A percentile compares a stretch with the other conserved stretches of the same genome.
phyloP scores from a whole-genome alignment of 768 basidiomycete genomes.

The Lactarius quietus region DNA sequence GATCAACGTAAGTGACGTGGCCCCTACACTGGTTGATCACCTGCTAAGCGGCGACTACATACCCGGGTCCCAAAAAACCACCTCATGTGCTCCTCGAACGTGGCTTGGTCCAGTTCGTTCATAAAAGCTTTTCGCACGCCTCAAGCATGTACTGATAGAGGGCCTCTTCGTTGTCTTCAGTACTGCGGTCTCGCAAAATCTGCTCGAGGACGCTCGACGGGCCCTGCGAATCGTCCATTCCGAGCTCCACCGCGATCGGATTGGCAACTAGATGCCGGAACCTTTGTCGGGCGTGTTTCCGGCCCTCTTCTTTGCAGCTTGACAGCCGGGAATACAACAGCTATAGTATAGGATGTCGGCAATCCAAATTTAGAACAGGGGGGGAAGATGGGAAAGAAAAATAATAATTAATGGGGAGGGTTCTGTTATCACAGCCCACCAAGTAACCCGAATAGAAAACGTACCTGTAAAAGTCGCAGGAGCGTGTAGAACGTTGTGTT shows the following conservation, averaged over 20 bases:
- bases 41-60: conserved; percentile 26
- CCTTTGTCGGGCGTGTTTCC: conserved; percentile 61
- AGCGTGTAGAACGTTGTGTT: conserved; percentile 93
- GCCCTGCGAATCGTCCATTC: conserved; percentile 81
- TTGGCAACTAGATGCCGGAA: conserved; percentile 69
- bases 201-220: conserved; percentile 63
- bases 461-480: conserved; percentile 81
- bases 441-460: conserved; percentile 31
- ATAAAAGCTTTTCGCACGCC: conserved; percentile 90
- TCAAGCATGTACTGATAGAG: conserved; percentile 88
- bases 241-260: conserved; percentile 77
- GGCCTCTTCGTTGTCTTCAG: conserved; percentile 52
- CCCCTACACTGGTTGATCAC: background rate
- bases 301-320: conserved; percentile 80
- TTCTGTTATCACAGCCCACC: background rate
- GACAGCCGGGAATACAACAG: conserved; percentile 84
- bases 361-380: conserved; percentile 6
- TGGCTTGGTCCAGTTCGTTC: conserved; percentile 84
- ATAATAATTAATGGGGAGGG: background rate
- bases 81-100: conserved; percentile 93
- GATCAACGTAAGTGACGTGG: conserved; percentile 32
- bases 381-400: background rate
- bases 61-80: conserved; percentile 92
- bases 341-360: conserved; percentile 42
- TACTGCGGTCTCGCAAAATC: conserved; percentile 49